Percentiles rank a stretch among this genome's conserved stretches.
phyloP scores from a whole-genome alignment of 192 early-diverging fungal genomes.

The Backusella liffmaniae region DNA sequence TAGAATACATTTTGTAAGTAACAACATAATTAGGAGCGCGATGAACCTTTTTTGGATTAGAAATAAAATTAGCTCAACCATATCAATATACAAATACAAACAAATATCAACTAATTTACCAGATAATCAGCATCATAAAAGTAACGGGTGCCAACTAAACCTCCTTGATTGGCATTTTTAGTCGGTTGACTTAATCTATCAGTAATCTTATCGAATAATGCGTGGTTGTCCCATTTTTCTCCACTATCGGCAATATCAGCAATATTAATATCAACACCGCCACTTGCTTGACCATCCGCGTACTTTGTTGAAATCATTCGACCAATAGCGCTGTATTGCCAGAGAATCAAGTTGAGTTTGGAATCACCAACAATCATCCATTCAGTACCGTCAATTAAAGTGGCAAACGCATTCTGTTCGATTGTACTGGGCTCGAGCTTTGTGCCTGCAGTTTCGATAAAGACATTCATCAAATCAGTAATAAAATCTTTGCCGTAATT shows the following conservation, averaged over 20 bases:
- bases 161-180: constrained; percentile 13
- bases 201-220: constrained; percentile 1
- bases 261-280: constrained; percentile 20
- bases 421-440: neutral
- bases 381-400: constrained; percentile 25
- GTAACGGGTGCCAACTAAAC: constrained; percentile 10
- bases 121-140: constrained; percentile 22
- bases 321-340: constrained; percentile 29
- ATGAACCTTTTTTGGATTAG: constrained; percentile 7
- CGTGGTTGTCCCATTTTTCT: constrained; percentile 14
- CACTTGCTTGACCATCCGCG: neutral
- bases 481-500: constrained; percentile 31
- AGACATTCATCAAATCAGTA: constrained; percentile 13
- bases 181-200: constrained; percentile 6
- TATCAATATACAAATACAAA: neutral
- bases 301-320: constrained; percentile 22
- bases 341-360: constrained; percentile 1
- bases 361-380: constrained; percentile 29
- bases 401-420: constrained; percentile 12
- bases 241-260: constrained; percentile 6
- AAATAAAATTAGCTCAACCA: neutral
- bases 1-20: constrained; percentile 33
- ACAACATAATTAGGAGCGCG: constrained; percentile 19
- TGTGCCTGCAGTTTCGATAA: constrained; percentile 19
- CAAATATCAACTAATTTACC: neutral